Base-by-base conservation (phyloP, 306 rosid species). In the Luffa acutangula region DNA sequence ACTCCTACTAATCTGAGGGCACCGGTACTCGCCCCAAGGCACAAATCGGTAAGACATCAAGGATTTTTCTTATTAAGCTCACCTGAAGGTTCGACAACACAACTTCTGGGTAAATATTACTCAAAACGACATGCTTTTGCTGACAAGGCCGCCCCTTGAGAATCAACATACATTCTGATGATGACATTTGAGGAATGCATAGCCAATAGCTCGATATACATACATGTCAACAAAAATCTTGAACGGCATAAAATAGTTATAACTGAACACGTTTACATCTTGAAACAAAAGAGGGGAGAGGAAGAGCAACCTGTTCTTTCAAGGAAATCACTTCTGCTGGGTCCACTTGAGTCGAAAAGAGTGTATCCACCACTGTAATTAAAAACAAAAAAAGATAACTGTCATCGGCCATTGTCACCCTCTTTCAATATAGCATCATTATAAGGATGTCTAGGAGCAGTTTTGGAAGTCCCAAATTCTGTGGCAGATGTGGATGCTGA, bases 401-500 rank as follows among this genome's bases (percentile, higher is more conserved):
- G 25, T 83, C 91, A 66, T n/a, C 33, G 74, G 49, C 31, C n/a
- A 31, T 39, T 18, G 49, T 7, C 20, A 14, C 90, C 90, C 88
- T 85, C 91, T 81, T 74, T 87, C 2, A 83, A 82, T 37, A 84
- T 82, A 79, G 86, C 57, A 62, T 89, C 93, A 66, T 83, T 81
- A 63, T 91, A 91, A 33, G 97, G 96, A 83, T 92, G 98, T 75
- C 60, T 86, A 64, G 37, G 73, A 59, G 86, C 87, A 34, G 86
- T 85, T 67, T 85, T 88, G 7, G 86, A 48, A 62, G 82, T 59
- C 39, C 82, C 89, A 72, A 94, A 94, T 41, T 92, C 97, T 1
- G 92, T 91, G 77, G 97, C 93, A 12, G 98, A 92, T 42, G 98
- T 89, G 10, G 97, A 86, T 33, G 97, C 92, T 72, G 97, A 94